phyloP scores from a whole-genome alignment of 768 basidiomycete species.

The Mycena galopus region DNA sequence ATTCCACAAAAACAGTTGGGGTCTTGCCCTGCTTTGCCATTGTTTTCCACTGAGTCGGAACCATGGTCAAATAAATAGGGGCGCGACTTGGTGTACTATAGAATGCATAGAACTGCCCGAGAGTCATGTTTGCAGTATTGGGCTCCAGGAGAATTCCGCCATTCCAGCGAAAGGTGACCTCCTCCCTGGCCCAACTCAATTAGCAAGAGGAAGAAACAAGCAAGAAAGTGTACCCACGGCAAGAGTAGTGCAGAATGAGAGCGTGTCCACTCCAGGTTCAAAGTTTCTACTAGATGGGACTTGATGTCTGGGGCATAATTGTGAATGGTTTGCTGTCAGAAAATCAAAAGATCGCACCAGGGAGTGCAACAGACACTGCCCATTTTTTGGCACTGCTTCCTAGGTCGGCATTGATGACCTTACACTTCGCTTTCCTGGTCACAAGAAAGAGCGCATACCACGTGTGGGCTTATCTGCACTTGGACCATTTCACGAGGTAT shows the following conservation, averaged over 20 bases:
- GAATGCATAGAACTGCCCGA: not conserved
- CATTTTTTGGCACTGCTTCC: not conserved
- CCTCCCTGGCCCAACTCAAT: not conserved
- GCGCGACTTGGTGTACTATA: not conserved
- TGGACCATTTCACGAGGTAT: constrained; percentile 38
- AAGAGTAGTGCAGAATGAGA: not conserved
- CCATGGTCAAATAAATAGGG: not conserved
- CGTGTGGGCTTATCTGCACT: constrained; percentile 1
- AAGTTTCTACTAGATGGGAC: not conserved
- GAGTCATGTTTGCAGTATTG: not conserved
- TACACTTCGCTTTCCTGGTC: not conserved
- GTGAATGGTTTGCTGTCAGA: not conserved
- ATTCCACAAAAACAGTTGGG: not conserved
- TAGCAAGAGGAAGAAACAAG: not conserved
- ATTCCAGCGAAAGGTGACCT: not conserved
- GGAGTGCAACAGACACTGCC: not conserved
- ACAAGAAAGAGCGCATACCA: constrained; percentile 1
- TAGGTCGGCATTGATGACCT: not conserved
- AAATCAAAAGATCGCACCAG: not conserved
- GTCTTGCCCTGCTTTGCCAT: not conserved
- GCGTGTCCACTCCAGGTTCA: not conserved
- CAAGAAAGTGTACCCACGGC: not conserved
- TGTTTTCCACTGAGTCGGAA: not conserved
- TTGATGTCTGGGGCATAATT: not conserved
- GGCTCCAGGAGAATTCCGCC: not conserved